phyloP scores from a whole-genome alignment of 352 stramenopile species.

The Pythium aquatile region DNA sequence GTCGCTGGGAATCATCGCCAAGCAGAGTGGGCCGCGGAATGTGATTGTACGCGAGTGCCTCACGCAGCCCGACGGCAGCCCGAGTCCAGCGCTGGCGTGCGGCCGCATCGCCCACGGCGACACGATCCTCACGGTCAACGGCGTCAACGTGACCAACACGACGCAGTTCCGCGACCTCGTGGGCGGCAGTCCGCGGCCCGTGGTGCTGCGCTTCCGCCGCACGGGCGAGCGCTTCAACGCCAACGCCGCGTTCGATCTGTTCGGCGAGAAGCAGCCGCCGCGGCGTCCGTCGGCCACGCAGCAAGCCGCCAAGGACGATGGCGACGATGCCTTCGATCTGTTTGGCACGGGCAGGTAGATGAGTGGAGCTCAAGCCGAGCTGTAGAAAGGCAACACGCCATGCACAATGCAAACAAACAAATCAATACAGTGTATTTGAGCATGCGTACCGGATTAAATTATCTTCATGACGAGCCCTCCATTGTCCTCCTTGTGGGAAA shows the following conservation, averaged over 20 bases:
- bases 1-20: conserved; percentile 68
- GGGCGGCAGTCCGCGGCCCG: conserved; percentile 44
- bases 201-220: conserved; percentile 69
- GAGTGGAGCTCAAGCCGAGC: no score
- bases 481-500: not conserved
- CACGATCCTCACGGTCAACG: conserved; percentile 71
- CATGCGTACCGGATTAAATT: no score
- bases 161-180: conserved; percentile 77
- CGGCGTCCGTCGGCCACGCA: not conserved
- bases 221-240: conserved; percentile 38
- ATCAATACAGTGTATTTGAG: no score
- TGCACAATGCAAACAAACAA: no score
- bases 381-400: no score
- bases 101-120: conserved; percentile 63
- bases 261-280: conserved; percentile 46
- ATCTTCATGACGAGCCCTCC: no score
- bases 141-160: conserved; percentile 58
- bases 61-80: conserved; percentile 41
- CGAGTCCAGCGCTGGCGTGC: conserved; percentile 42
- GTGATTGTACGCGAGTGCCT: conserved; percentile 77
- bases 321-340: conserved; percentile 9
- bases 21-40: conserved; percentile 45
- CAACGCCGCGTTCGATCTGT: conserved; percentile 58
- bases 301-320: not conserved
- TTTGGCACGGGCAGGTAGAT: not conserved